A percentile compares a stretch with the other conserved stretches of the same genome.
These are phyloP conservation scores for Lentinus brumalis DNA, from an alignment of 768 basidiomycete species.

Conservation along the genomic window DNA sequence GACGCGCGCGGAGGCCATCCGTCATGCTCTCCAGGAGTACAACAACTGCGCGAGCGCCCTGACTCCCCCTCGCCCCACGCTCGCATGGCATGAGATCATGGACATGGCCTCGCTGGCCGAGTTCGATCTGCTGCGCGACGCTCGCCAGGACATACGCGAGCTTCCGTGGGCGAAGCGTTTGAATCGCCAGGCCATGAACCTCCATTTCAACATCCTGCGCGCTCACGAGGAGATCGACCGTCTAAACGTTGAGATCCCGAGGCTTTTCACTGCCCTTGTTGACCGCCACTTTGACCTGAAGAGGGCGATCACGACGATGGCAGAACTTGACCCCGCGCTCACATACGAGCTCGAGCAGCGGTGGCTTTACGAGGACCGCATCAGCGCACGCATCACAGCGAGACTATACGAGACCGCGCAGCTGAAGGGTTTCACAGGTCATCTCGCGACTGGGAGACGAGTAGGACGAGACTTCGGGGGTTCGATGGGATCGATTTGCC, in stretches of 20 bases:
- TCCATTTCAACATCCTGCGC: constrained; percentile 30
- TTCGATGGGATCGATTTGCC: too few species aligned
- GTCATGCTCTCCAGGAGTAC: constrained; percentile 33
- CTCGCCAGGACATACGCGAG: constrained; percentile 30
- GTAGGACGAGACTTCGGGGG: too few species aligned
- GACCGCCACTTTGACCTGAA: constrained; percentile 28
- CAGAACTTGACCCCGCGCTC: not conserved
- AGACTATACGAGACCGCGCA: too few species aligned
- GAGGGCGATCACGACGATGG: not conserved
- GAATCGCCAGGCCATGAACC: constrained; percentile 36
- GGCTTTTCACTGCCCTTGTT: constrained; percentile 28
- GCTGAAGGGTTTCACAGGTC: too few species aligned
- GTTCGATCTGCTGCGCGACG: constrained; percentile 36
- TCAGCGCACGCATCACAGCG: too few species aligned
- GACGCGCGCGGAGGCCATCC: constrained; percentile 34
- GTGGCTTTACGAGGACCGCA: too few species aligned
- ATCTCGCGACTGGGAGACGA: too few species aligned
- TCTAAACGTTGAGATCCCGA: constrained; percentile 36
- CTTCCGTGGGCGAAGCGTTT: constrained; percentile 38
- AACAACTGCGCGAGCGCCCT: constrained; percentile 30
- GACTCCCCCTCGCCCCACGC: constrained; percentile 8
- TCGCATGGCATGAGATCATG: constrained; percentile 13
- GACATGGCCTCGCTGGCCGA: constrained; percentile 23
- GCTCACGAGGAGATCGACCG: constrained; percentile 35
- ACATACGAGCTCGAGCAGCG: constrained; percentile 3